phyloP scores from a whole-genome alignment of 495 filamentous ascomycete species.

The Neurospora tetrasperma region DNA sequence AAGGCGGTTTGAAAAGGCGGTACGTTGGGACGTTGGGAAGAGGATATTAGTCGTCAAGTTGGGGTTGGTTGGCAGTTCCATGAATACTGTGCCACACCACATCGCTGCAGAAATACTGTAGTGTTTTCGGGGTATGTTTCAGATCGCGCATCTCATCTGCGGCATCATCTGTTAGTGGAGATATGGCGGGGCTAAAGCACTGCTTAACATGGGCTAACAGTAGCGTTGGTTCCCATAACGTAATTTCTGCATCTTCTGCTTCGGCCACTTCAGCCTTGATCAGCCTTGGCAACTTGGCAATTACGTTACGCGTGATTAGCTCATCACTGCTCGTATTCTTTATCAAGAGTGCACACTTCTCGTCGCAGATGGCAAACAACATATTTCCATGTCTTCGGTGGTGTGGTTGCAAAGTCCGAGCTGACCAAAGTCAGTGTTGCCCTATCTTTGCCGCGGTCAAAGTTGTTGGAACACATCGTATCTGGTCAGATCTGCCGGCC shows the following conservation, averaged over 20 bases:
- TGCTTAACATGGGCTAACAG: not conserved
- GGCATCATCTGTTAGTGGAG: not conserved
- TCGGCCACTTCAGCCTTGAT: not conserved
- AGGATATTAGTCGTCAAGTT: not conserved
- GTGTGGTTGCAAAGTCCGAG: slow-evolving; percentile 24
- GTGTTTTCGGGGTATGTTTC: not conserved
- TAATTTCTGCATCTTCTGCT: not conserved
- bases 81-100: not conserved
- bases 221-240: not conserved
- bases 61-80: not conserved
- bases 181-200: not conserved
- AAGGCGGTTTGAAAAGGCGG: not conserved
- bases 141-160: not conserved
- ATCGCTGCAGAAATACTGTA: not conserved
- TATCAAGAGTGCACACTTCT: slow-evolving; percentile 5
- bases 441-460: not conserved
- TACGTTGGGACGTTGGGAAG: not conserved
- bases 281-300: not conserved
- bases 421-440: slow-evolving; percentile 2
- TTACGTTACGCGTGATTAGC: not conserved
- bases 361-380: slow-evolving; percentile 31
- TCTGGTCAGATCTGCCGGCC: slow-evolving; percentile 25
- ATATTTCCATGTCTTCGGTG: slow-evolving; percentile 18
- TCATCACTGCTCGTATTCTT: not conserved
- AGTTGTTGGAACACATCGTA: not conserved